Base-by-base conservation (phyloP, 257 asterid species). In the Solanum raphanifolium region DNA sequence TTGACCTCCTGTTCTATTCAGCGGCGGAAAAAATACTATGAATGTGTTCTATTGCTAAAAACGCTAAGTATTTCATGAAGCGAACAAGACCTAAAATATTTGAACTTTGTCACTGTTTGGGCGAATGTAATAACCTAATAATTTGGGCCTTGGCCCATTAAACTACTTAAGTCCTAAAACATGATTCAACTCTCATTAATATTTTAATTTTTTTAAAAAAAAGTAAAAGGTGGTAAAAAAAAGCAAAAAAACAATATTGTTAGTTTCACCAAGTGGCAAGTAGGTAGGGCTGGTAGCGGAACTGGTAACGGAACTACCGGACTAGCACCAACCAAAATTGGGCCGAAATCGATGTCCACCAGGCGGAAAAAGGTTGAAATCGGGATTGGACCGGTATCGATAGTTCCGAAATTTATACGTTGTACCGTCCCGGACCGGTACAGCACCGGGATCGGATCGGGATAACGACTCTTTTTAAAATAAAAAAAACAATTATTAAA, bases 291-390 rank as follows among this genome's bases (percentile, higher is more conserved):
- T 52, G 62, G 23, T 3, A 52, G 62, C 23, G 23, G 3, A 52
- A 52, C 3, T 1, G 9, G 1, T 52, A 52, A 52, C 4, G 9
- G 1, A 52, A 52, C 9, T 16, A 52, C 0, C n/a, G 0, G 1
- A 18, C 3, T 9, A 6, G 0, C 62, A 52, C 62, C 23, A 52
- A 16, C 0, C 9, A 0, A 48, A 48, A 48, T 0, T 0, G 60
- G 0, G 20, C 0, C 0, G 3, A 0, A 48, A 16, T 6, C 9
- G 23, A 1, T 2, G 62, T 18, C 62, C 62, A 52, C 62, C 9
- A 52, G 0, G 62, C 9, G 0, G 4, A 52, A 52, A 52, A 52
- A 18, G n/a, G n/a, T 0, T n/a, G 0, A 0, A 52, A 52, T 5
- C 3, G 9, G 0, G 9, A 52, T 8, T 52, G 9, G 23, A 52